phyloP scores from a whole-genome alignment of 805 yeast genomes.

The Candida namnaoensis region DNA sequence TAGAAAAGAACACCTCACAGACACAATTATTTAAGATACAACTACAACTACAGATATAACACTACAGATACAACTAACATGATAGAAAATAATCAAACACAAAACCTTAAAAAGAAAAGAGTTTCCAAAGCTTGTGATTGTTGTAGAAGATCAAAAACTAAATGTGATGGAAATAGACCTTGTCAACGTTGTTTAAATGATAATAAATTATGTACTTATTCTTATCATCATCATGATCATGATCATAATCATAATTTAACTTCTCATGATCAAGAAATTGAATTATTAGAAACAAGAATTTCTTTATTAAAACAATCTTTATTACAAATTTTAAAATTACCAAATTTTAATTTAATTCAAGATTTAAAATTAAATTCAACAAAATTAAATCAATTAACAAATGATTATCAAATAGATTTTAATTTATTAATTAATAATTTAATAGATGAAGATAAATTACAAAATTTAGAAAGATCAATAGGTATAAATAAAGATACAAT shows the following conservation, averaged over 20 bases:
- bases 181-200: conserved; percentile 47
- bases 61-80: no score
- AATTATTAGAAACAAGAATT: conserved; percentile 49
- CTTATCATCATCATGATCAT: conserved; percentile 30
- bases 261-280: conserved; percentile 21
- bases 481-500: neutral
- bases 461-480: neutral
- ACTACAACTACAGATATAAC: no score
- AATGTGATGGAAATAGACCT: conserved; percentile 56
- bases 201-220: conserved; percentile 51
- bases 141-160: conserved; percentile 54
- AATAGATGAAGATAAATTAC: neutral
- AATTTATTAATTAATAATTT: no score
- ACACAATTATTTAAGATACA: no score
- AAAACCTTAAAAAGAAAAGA: conserved; percentile 24
- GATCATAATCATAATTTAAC: neutral
- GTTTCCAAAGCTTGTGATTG: conserved; percentile 61
- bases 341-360: neutral
- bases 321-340: neutral
- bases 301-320: conserved; percentile 34
- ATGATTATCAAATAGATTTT: neutral
- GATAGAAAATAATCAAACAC: neutral
- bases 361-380: neutral
- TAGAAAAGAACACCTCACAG: no score
- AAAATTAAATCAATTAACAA: neutral